A percentile compares a stretch with the other conserved stretches of the same genome.
Evolutionary conservation across 2,329 filamentous ascomycete species (phyloP).

Genomic region (Xylariaceae sp.): DNA sequence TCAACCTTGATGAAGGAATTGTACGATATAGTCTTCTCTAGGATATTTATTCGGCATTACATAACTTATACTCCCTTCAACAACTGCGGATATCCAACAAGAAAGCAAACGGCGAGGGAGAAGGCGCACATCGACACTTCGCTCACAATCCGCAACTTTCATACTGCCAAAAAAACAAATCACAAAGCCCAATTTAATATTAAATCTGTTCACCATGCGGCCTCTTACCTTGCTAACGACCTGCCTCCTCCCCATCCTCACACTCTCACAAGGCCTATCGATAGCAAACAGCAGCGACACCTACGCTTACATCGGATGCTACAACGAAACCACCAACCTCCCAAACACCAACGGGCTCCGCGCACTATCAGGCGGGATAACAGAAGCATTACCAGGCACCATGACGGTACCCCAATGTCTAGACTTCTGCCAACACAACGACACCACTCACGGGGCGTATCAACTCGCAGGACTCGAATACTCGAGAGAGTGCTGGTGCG

Average conservation of each 20-base stretch:
- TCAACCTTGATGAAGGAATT: too few species aligned
- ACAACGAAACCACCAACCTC: conserved; percentile 53
- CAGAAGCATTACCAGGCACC: conserved; percentile 39
- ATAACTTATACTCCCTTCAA: too few species aligned
- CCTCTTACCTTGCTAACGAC: background rate
- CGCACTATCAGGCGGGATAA: conserved; percentile 45
- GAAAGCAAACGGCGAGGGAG: too few species aligned
- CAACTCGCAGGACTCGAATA: conserved; percentile 56
- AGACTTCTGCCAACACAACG: conserved; percentile 43
- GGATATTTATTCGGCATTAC: too few species aligned
- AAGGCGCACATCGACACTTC: too few species aligned
- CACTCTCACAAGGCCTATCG: background rate
- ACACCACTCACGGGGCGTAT: conserved; percentile 33
- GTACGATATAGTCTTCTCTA: too few species aligned
- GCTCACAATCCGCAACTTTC: too few species aligned
- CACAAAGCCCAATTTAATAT: too few species aligned
- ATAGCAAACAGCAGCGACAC: conserved; percentile 18
- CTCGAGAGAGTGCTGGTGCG: conserved; percentile 59
- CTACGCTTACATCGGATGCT: conserved; percentile 57
- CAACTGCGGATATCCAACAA: too few species aligned
- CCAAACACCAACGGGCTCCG: conserved; percentile 38
- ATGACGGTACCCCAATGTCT: conserved; percentile 55
- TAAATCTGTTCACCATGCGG: too few species aligned
- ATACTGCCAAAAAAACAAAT: too few species aligned
- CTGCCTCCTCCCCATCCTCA: conserved; percentile 1